Percentiles rank a stretch among this genome's conserved stretches.
Evolutionary conservation across 345 rosid species (phyloP).

Genomic region (Acer campestre): DNA sequence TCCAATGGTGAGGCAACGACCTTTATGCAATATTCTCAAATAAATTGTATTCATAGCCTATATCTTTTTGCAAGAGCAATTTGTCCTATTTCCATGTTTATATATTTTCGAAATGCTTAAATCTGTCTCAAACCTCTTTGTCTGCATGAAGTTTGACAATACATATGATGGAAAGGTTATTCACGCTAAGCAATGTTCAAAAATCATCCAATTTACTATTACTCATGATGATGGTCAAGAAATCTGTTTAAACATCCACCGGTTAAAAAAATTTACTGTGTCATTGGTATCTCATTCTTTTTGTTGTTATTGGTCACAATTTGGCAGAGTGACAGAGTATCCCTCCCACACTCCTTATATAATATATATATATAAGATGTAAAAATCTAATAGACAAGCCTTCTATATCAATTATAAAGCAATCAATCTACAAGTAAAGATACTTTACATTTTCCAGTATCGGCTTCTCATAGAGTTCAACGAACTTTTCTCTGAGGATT

Average conservation of each 20-base stretch:
- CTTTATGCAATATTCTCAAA: not conserved
- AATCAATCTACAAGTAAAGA: slow-evolving; percentile 17
- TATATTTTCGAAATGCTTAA: not conserved
- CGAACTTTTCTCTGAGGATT: slow-evolving; percentile 92
- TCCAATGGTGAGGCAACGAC: not conserved
- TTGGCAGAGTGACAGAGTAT: not conserved
- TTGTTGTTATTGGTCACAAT: not conserved
- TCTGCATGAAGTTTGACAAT: not conserved
- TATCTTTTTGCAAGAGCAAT: not conserved
- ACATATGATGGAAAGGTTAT: not conserved
- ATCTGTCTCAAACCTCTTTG: not conserved
- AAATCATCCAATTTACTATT: not conserved
- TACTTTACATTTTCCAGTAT: slow-evolving; percentile 82
- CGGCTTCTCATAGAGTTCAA: slow-evolving; percentile 84
- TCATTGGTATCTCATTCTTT: not conserved
- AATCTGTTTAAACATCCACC: not conserved
- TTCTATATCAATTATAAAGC: not conserved
- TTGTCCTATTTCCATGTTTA: not conserved
- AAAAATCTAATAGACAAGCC: not conserved
- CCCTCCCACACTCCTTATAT: not conserved
- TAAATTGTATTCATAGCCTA: not conserved
- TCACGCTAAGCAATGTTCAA: not conserved
- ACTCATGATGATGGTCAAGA: not conserved
- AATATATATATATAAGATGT: not conserved
- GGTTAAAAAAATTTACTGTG: not conserved